Percentiles rank a stretch among this genome's conserved stretches.
These are phyloP conservation scores for Celoporthe dispersa DNA, from an alignment of 2,329 filamentous ascomycete genomes.

Conservation along the genomic window DNA sequence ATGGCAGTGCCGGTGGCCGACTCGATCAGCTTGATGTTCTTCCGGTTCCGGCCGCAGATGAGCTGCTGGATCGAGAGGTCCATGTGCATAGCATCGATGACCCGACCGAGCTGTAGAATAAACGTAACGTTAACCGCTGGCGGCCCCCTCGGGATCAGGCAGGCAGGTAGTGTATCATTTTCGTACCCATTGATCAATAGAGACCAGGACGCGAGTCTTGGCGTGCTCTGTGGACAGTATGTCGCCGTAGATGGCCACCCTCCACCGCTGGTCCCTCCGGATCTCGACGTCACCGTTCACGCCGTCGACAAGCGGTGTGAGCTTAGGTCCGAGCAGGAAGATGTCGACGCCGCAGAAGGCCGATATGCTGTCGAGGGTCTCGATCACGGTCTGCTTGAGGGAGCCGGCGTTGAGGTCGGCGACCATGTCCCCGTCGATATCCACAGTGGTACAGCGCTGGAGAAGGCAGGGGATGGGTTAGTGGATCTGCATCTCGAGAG, in stretches of 20 bases:
- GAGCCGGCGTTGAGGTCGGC: slow-evolving; percentile 71
- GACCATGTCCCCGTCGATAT: slow-evolving; percentile 89
- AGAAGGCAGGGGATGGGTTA: slow-evolving; percentile 12
- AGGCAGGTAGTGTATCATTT: not conserved
- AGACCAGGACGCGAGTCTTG: slow-evolving; percentile 93
- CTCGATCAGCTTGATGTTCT: slow-evolving; percentile 98
- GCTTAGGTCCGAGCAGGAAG: slow-evolving; percentile 89
- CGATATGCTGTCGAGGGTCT: slow-evolving; percentile 86
- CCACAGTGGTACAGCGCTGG: slow-evolving; percentile 89
- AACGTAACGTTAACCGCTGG: slow-evolving; percentile 39
- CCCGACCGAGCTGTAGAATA: slow-evolving; percentile 64
- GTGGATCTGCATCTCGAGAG: slow-evolving; percentile 37
- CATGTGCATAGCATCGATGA: slow-evolving; percentile 79
- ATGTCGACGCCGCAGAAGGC: slow-evolving; percentile 93
- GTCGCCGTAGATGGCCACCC: slow-evolving; percentile 93
- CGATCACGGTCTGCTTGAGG: slow-evolving; percentile 75
- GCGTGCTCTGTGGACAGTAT: slow-evolving; percentile 95
- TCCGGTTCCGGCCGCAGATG: slow-evolving; percentile 89
- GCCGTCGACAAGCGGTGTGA: slow-evolving; percentile 75
- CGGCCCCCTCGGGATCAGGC: not conserved
- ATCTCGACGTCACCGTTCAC: slow-evolving; percentile 80
- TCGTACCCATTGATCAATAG: slow-evolving; percentile 91
- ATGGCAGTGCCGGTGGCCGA: slow-evolving; percentile 95
- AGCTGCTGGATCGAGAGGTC: slow-evolving; percentile 89
- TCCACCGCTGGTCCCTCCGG: slow-evolving; percentile 86